Evolutionary conservation across 305 asterid species (phyloP).

Genomic region (Solanum chacoense): DNA sequence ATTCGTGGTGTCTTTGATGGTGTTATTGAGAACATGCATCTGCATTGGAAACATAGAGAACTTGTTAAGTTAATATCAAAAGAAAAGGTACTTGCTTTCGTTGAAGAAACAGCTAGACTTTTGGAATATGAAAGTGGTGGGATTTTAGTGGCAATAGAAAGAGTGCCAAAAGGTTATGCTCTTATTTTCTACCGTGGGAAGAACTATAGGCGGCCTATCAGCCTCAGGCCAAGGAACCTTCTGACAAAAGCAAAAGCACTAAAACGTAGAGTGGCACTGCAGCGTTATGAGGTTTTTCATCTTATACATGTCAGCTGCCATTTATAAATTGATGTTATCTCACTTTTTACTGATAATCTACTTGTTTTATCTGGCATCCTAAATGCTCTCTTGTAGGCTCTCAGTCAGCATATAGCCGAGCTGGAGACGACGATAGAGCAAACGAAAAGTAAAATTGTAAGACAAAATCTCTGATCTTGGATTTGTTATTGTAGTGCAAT

Average conservation of each 20-base stretch:
- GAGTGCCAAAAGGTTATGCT: constrained; percentile 82
- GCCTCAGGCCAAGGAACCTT: constrained; percentile 92
- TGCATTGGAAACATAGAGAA: constrained; percentile 98
- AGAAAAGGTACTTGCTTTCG: constrained; percentile 69
- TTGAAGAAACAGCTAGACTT: constrained; percentile 88
- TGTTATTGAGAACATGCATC: constrained; percentile 98
- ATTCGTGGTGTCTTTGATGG: constrained; percentile 98
- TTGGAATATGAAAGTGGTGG: constrained; percentile 98
- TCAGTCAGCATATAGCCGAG: constrained; percentile 87
- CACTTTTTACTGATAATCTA: not conserved
- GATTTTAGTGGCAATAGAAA: constrained; percentile 69
- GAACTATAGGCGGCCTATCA: constrained; percentile 78
- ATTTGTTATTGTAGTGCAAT: not conserved
- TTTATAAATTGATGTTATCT: not conserved
- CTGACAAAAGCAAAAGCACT: constrained; percentile 95
- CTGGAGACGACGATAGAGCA: constrained; percentile 74
- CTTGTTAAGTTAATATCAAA: constrained; percentile 91
- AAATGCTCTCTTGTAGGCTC: constrained; percentile 48
- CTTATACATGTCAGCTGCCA: constrained; percentile 8
- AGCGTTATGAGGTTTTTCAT: constrained; percentile 76
- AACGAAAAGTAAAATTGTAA: constrained; percentile 60
- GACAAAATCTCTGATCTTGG: constrained; percentile 16
- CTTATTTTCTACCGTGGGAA: constrained; percentile 93
- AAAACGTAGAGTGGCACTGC: constrained; percentile 93
- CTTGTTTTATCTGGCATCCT: constrained; percentile 16